These are phyloP conservation scores for Fusarium pseudoanthophilum DNA, from an alignment of 2,329 filamentous ascomycete species.

Conservation along the genomic window DNA sequence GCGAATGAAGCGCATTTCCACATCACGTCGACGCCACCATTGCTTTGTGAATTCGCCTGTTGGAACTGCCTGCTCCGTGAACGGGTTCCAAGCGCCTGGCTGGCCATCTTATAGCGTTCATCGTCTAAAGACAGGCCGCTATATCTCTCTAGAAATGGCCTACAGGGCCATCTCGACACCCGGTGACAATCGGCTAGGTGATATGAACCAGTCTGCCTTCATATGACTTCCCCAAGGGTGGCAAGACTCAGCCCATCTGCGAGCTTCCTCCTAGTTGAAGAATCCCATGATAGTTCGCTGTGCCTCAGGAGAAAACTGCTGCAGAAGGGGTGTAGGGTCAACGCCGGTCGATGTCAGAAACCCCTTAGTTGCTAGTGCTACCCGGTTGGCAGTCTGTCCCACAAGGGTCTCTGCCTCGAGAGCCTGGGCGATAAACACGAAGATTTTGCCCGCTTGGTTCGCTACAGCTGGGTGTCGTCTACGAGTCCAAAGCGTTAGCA, in stretches of 20 bases:
- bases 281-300: slow-evolving; percentile 83
- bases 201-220: background rate
- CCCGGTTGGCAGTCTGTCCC: slow-evolving; percentile 80
- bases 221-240: background rate
- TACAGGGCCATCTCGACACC: background rate
- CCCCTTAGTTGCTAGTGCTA: slow-evolving; percentile 81
- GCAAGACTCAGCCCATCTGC: background rate
- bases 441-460: slow-evolving; percentile 81
- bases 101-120: slow-evolving; percentile 30
- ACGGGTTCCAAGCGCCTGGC: slow-evolving; percentile 17
- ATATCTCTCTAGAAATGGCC: slow-evolving; percentile 28
- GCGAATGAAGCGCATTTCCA: slow-evolving; percentile 1
- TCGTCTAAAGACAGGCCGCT: slow-evolving; percentile 38
- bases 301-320: slow-evolving; percentile 79
- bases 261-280: slow-evolving; percentile 68
- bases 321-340: slow-evolving; percentile 79
- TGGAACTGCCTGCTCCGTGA: slow-evolving; percentile 17
- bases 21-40: slow-evolving; percentile 16
- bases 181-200: background rate
- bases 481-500: slow-evolving; percentile 43
- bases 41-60: slow-evolving; percentile 17
- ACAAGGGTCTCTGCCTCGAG: slow-evolving; percentile 91
- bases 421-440: slow-evolving; percentile 86
- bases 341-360: slow-evolving; percentile 79
- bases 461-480: slow-evolving; percentile 89